Conservation (phyloP, 257 asterid genomes). For the Catharanthus roseus region DNA sequence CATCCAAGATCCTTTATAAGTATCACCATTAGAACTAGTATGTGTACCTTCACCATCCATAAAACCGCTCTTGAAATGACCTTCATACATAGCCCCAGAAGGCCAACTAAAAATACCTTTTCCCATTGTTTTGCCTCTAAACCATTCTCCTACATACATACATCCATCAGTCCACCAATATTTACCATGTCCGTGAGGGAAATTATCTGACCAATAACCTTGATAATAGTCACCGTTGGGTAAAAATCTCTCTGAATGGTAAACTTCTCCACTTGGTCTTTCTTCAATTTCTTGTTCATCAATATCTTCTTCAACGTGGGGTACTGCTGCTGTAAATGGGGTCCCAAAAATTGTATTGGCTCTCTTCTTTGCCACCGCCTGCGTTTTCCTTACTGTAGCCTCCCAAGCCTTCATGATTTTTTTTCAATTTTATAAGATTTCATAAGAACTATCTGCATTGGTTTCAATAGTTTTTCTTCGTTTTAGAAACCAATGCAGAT, state of each 20-base stretch:
- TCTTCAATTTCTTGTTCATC: conserved; percentile 38
- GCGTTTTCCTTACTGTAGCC: conserved; percentile 83
- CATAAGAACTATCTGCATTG: conserved; percentile 16
- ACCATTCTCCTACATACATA: conserved; percentile 87
- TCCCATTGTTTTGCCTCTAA: conserved; percentile 70
- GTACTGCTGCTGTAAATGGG: conserved; percentile 33
- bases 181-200: conserved; percentile 81
- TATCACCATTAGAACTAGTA: conserved; percentile 55
- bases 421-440: no score
- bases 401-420: conserved; percentile 91
- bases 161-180: conserved; percentile 98
- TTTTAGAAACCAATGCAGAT: conserved; percentile 9
- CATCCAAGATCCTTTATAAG: conserved; percentile 70
- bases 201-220: conserved; percentile 67
- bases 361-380: conserved; percentile 80
- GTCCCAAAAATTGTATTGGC: conserved; percentile 78
- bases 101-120: conserved; percentile 82
- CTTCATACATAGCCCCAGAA: conserved; percentile 74
- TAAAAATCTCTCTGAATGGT: conserved; percentile 66
- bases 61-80: conserved; percentile 85
- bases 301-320: conserved; percentile 33
- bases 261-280: conserved; percentile 55
- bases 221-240: conserved; percentile 83
- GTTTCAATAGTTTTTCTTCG: background rate
- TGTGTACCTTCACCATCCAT: conserved; percentile 91